phyloP scores from a whole-genome alignment of 768 basidiomycete species.

The Suillus bovinus region DNA sequence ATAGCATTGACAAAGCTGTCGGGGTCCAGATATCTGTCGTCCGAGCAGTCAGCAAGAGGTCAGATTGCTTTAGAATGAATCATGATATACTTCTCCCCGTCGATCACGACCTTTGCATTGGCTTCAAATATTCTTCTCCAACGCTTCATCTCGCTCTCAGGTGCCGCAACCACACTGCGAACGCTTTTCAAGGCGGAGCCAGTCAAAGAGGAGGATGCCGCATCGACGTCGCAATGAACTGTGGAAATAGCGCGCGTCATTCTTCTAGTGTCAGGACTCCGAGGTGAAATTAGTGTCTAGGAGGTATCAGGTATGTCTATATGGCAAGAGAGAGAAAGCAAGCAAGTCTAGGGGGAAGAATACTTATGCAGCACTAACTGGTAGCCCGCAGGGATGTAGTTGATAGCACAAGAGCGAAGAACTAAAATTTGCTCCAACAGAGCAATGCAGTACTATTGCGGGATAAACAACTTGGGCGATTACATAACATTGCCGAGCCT shows the following conservation, averaged over 20 bases:
- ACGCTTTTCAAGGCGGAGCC: slow-evolving; percentile 63
- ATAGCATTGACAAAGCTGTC: slow-evolving; percentile 95
- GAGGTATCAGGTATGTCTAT: slow-evolving; percentile 38
- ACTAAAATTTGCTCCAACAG: slow-evolving; percentile 10
- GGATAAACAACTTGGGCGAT: slow-evolving; percentile 31
- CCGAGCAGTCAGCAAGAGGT: slow-evolving; percentile 7
- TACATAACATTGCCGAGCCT: slow-evolving; percentile 41
- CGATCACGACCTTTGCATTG: slow-evolving; percentile 69
- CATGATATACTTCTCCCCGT: slow-evolving; percentile 77
- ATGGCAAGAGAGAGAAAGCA: slow-evolving; percentile 24
- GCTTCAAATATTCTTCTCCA: slow-evolving; percentile 89
- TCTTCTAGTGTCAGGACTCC: slow-evolving; percentile 19
- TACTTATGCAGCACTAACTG: slow-evolving; percentile 21
- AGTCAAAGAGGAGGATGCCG: slow-evolving; percentile 41
- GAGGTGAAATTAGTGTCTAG: slow-evolving; percentile 30
- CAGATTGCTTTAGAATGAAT: slow-evolving; percentile 21
- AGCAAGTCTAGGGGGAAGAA: slow-evolving; percentile 14
- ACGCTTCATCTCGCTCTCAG: slow-evolving; percentile 82
- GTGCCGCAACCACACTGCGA: slow-evolving; percentile 65
- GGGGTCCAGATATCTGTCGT: slow-evolving; percentile 74
- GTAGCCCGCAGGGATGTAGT: slow-evolving; percentile 14
- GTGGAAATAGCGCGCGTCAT: slow-evolving; percentile 50
- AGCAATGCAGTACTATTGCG: slow-evolving; percentile 24
- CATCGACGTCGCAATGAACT: slow-evolving; percentile 53
- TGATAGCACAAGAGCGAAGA: slow-evolving; percentile 1